Conservation (phyloP, 2,329 filamentous ascomycete genomes). For the Hymenoscyphus linearis region DNA sequence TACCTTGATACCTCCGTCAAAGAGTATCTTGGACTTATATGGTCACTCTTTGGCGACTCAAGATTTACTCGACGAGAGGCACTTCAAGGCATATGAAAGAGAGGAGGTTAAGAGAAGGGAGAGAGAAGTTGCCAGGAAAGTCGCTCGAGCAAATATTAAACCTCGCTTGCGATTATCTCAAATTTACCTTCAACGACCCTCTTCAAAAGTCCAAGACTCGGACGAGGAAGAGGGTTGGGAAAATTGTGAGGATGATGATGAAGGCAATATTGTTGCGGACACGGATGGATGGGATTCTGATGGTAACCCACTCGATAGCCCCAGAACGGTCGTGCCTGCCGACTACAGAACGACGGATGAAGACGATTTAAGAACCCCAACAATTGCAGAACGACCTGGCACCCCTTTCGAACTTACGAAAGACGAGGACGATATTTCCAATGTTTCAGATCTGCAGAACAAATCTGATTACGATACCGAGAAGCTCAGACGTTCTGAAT, state of each 20-base stretch:
- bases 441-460: neutral
- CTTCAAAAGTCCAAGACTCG: neutral
- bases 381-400: neutral
- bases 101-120: neutral
- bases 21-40: conserved; percentile 19
- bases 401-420: neutral
- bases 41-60: conserved; percentile 11
- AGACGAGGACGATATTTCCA: neutral
- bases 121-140: neutral
- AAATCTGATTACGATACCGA: too few species aligned
- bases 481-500: too few species aligned
- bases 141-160: neutral
- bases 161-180: neutral
- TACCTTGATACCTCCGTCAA: conserved; percentile 16
- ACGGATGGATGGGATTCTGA: neutral
- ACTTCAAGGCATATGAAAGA: conserved; percentile 6
- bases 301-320: too few species aligned
- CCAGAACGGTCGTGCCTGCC: neutral
- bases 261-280: neutral
- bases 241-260: neutral
- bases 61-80: conserved; percentile 9
- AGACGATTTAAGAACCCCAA: neutral
- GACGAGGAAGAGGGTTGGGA: neutral
- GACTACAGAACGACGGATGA: neutral
- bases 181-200: neutral